Evolutionary conservation across 2,329 filamentous ascomycete species (phyloP).

Genomic region (Fusarium cicatricum): DNA sequence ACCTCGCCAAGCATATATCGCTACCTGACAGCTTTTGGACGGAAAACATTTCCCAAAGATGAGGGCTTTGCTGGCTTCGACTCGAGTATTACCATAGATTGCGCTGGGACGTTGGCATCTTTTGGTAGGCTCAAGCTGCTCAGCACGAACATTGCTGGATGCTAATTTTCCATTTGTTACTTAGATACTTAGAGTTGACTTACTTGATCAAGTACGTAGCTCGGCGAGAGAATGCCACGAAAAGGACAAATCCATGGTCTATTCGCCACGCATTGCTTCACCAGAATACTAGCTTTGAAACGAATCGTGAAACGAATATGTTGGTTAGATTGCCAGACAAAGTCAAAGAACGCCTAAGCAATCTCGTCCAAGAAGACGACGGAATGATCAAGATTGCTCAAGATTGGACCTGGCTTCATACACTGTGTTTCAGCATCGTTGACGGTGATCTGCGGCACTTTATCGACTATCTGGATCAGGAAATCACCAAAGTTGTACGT

Average conservation of each 20-base stretch:
- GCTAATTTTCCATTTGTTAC: no score
- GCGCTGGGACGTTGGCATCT: neutral
- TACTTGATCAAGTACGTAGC: conserved; percentile 7
- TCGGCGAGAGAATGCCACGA: neutral
- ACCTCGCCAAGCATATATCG: neutral
- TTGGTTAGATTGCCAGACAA: conserved; percentile 1
- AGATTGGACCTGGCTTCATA: conserved; percentile 2
- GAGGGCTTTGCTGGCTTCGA: conserved; percentile 5
- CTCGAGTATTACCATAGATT: neutral
- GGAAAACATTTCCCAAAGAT: neutral
- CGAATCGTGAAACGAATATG: neutral
- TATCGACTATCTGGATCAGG: conserved; percentile 8
- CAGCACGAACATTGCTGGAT: no score
- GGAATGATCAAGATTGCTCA: neutral
- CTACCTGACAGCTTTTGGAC: conserved; percentile 1
- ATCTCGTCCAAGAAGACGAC: neutral
- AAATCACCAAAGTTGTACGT: conserved; percentile 4
- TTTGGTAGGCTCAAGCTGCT: neutral
- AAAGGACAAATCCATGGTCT: neutral
- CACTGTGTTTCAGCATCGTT: neutral
- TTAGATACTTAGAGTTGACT: neutral
- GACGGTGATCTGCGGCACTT: conserved; percentile 1
- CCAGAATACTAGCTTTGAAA: neutral
- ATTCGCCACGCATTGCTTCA: conserved; percentile 9
- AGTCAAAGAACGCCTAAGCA: neutral